Conservation (phyloP, 2,329 filamentous ascomycete genomes). For the Fusarium illudens region DNA sequence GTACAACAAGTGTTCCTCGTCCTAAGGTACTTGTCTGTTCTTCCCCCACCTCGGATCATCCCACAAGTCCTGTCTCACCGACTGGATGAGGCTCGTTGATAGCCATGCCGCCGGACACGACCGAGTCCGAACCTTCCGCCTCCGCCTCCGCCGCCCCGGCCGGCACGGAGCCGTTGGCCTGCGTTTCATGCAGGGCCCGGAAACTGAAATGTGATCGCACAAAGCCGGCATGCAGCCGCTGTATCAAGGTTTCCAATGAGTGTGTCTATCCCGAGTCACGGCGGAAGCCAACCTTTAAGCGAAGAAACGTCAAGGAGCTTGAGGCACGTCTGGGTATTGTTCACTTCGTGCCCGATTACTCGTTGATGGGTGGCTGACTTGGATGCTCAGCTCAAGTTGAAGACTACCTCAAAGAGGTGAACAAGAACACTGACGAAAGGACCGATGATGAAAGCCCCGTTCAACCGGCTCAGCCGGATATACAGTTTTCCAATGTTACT, state of each 20-base stretch:
- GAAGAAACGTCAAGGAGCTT: conserved; percentile 88
- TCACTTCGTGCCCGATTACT: background rate
- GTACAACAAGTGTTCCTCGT: background rate
- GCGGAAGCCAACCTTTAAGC: conserved; percentile 86
- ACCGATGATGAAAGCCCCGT: conserved; percentile 39
- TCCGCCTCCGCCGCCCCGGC: conserved; percentile 12
- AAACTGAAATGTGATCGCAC: conserved; percentile 89
- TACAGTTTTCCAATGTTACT: conserved; percentile 14
- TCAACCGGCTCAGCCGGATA: conserved; percentile 22
- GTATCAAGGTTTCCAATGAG: conserved; percentile 75
- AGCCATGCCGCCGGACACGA: conserved; percentile 36
- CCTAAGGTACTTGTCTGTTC: background rate
- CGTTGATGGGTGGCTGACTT: conserved; percentile 14
- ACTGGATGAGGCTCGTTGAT: conserved; percentile 27
- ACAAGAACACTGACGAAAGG: conserved; percentile 46
- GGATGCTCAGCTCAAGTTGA: conserved; percentile 76
- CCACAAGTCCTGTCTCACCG: background rate
- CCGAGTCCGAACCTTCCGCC: conserved; percentile 34
- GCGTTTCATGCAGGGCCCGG: conserved; percentile 81
- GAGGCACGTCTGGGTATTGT: conserved; percentile 82
- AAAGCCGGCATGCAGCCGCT: conserved; percentile 82
- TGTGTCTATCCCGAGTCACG: conserved; percentile 91
- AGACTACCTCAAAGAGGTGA: conserved; percentile 75
- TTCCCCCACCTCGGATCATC: background rate
- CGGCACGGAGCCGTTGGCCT: conserved; percentile 69